Evolutionary conservation across 1,284 basidiomycete genomes (phyloP), one percentile per base, ranked within the genome.

Genomic region (Ganoderma sinense): DNA sequence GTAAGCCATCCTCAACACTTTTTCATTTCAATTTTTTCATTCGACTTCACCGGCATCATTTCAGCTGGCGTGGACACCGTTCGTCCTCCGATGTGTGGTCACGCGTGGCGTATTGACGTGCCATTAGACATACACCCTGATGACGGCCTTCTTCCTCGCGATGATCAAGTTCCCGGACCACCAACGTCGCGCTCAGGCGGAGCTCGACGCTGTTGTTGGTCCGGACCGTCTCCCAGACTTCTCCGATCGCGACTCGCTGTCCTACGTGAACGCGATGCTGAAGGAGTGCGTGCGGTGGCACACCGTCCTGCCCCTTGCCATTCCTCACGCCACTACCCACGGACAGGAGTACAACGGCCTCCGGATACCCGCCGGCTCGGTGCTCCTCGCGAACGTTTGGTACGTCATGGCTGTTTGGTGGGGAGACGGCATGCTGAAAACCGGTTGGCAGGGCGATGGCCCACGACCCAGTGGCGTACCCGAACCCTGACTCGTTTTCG

Each of bases 251-350:
- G 68, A 69, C 11, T 58, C 65, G 14, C 67, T 82, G 29, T 78
- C 80, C 1, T 82, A 80, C 67, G 69, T 80, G 14, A 67, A 74
- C 20, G 79, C 78, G 4, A 40, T 80, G n/a, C 70, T 80, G n/a
- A 78, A 80, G 64, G 82, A 83, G 69, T 67, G 75, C 4, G 40
- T 82, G 36, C 70, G 80, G n/a, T 82, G 80, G 81, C 66, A 69
- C 39, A 61, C 56, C 53, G 64, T 75, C 33, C 64, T 64, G 0
- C 71, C 75, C 2, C 53, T 73, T 31, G 75, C 70, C 26, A 43
- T 67, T 29, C 63, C 72, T 2, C 72, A 73, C 43, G 26, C 29
- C 31, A 61, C 68, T 33, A 62, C 45, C 13, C 68, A 45, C n/a
- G 75, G 75, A 33, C 72, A 76, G 39, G 68, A 75, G 56, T 71